Percentiles rank a stretch among this genome's conserved stretches.
phyloP scores from a whole-genome alignment of 352 stramenopile genomes.

The Globisporangium uncinulatum region DNA sequence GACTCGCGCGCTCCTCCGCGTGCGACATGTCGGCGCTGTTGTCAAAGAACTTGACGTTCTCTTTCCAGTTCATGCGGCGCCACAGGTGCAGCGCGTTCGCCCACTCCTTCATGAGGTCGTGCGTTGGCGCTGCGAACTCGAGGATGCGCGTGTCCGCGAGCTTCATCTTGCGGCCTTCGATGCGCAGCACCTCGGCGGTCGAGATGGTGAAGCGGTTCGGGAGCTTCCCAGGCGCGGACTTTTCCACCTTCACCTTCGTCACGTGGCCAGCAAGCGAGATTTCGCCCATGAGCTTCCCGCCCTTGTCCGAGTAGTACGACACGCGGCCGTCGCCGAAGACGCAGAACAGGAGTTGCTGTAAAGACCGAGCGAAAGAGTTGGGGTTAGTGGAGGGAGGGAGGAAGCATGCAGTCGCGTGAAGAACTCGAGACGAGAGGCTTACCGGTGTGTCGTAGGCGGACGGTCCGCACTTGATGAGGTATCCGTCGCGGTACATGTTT shows the following conservation, averaged over 20 bases:
- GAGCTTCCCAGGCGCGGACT: slow-evolving; percentile 47
- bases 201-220: slow-evolving; percentile 74
- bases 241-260: slow-evolving; percentile 77
- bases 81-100: slow-evolving; percentile 78
- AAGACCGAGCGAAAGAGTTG: not conserved
- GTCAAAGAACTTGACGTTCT: slow-evolving; percentile 85
- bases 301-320: slow-evolving; percentile 71
- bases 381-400: not conserved
- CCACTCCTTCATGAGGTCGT: slow-evolving; percentile 85
- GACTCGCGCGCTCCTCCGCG: slow-evolving; percentile 44
- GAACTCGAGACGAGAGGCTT: slow-evolving; percentile 2
- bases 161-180: slow-evolving; percentile 78
- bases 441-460: slow-evolving; percentile 49
- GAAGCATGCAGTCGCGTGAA: not conserved
- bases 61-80: slow-evolving; percentile 85
- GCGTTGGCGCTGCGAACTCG: slow-evolving; percentile 63
- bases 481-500: slow-evolving; percentile 77
- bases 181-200: slow-evolving; percentile 53
- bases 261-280: slow-evolving; percentile 63
- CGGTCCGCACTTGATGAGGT: slow-evolving; percentile 58
- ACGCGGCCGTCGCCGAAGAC: slow-evolving; percentile 75
- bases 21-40: slow-evolving; percentile 42
- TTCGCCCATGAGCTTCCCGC: slow-evolving; percentile 51
- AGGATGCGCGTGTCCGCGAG: slow-evolving; percentile 53
- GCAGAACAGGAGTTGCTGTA: slow-evolving; percentile 59